Conservation (phyloP, 1,284 basidiomycete genomes). For the Flammula alnicola region DNA sequence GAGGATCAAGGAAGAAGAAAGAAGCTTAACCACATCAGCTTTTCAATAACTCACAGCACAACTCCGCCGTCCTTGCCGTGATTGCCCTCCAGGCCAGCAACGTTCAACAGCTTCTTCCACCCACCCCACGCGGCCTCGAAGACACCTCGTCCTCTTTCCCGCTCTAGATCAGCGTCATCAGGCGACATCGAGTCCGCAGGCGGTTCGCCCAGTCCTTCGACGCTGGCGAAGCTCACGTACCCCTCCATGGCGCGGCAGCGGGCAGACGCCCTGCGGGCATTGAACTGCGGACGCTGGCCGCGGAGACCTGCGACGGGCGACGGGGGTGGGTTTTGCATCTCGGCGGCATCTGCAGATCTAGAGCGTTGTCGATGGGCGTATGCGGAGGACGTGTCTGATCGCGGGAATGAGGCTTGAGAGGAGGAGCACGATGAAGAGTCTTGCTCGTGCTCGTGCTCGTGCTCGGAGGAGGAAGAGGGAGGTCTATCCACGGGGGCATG, state of each 20-base stretch:
- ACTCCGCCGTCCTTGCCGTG: slow-evolving; percentile 10
- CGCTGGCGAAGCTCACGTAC: slow-evolving; percentile 67
- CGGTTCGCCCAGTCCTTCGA: slow-evolving; percentile 72
- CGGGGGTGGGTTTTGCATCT: background rate
- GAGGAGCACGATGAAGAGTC: slow-evolving; percentile 16
- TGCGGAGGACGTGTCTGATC: slow-evolving; percentile 6
- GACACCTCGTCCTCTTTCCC: slow-evolving; percentile 12
- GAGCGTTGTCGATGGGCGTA: slow-evolving; percentile 1
- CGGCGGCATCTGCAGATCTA: slow-evolving; percentile 2
- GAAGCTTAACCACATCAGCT: slow-evolving; percentile 3
- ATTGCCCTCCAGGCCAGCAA: slow-evolving; percentile 4
- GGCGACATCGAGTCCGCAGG: slow-evolving; percentile 40
- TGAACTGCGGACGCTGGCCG: slow-evolving; percentile 47
- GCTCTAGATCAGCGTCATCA: slow-evolving; percentile 20
- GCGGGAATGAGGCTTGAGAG: slow-evolving; percentile 15
- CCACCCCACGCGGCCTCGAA: slow-evolving; percentile 19
- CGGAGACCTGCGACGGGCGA: background rate
- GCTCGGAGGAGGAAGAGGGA: slow-evolving; percentile 5
- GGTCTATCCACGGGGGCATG: slow-evolving; percentile 9
- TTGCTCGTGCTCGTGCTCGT: slow-evolving; percentile 4
- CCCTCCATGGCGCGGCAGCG: slow-evolving; percentile 62
- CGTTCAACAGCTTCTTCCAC: slow-evolving; percentile 21
- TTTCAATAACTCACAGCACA: slow-evolving; percentile 9
- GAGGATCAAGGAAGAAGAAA: slow-evolving; percentile 2
- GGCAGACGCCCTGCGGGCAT: slow-evolving; percentile 62